phyloP scores from a whole-genome alignment of 1,284 basidiomycete species.

The Cutaneotrichosporon arboriforme region DNA sequence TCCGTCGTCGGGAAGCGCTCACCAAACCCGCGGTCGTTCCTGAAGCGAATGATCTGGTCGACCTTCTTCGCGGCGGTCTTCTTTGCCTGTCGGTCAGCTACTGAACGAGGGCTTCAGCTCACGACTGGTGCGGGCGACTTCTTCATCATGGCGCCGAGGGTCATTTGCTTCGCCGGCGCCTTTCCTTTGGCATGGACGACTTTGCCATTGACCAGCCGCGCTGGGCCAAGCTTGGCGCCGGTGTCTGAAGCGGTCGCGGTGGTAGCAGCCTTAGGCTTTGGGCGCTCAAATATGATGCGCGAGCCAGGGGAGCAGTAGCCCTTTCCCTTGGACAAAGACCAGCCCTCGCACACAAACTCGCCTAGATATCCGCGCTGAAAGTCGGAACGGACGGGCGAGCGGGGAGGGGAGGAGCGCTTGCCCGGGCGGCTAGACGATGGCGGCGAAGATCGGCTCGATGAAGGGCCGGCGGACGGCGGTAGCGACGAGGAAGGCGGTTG shows the following conservation, averaged over 20 bases:
- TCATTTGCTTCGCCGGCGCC: slow-evolving; percentile 36
- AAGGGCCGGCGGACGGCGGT: no score
- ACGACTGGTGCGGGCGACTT: slow-evolving; percentile 30
- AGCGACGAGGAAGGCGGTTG: neutral
- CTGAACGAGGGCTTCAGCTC: slow-evolving; percentile 9
- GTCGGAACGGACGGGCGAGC: slow-evolving; percentile 16
- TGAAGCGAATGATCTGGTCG: slow-evolving; percentile 45
- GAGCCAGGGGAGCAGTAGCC: slow-evolving; percentile 46
- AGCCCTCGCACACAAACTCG: slow-evolving; percentile 47
- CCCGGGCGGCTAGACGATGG: slow-evolving; percentile 10
- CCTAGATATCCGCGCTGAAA: slow-evolving; percentile 44
- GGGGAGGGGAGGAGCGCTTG: slow-evolving; percentile 9
- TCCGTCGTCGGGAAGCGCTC: slow-evolving; percentile 4
- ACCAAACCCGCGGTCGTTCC: slow-evolving; percentile 45
- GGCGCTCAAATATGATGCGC: slow-evolving; percentile 41
- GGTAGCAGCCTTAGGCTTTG: slow-evolving; percentile 26
- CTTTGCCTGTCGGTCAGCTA: slow-evolving; percentile 21
- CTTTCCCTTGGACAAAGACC: slow-evolving; percentile 47
- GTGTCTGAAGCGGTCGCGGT: slow-evolving; percentile 9
- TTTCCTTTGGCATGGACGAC: slow-evolving; percentile 35
- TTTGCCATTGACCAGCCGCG: slow-evolving; percentile 42
- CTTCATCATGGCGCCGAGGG: slow-evolving; percentile 39
- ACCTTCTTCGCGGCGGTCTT: slow-evolving; percentile 37
- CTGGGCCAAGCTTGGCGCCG: slow-evolving; percentile 32
- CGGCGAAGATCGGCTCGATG: slow-evolving; percentile 10